Base-by-base conservation (phyloP, 2,329 filamentous ascomycete genomes). In the Ophioceras dolichostomum region DNA sequence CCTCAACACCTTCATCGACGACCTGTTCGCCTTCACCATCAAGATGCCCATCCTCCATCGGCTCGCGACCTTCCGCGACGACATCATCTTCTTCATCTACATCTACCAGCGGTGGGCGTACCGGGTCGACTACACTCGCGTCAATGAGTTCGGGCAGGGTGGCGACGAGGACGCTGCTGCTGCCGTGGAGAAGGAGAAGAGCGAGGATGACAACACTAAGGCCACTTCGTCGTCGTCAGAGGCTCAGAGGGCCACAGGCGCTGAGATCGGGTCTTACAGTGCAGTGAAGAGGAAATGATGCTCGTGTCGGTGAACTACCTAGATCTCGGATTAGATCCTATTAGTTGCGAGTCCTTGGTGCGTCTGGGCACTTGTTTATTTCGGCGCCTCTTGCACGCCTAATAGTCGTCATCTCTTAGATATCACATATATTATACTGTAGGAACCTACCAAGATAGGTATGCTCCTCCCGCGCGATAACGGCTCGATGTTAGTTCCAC, bases 11-110 rank as follows among this genome's bases (percentile, higher is more conserved):
- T 98, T 98, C 58, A 96, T 98, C 57, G 91, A 98, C 60, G 91
- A 98, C 55, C 68, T 98, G 22, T 98, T 98, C 54, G 91, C 91
- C 2, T 98, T 96, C 53, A 98, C 91, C 28, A 95, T 98, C 67
- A 96, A 96, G 66, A 98, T 98, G 91, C 91, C 91, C 1, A 76
- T 88, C 44, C 69, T 98, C 36, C 91, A 98, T 60, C 77, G 91
- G 13, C 68, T 98, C 36, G 87, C 91, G 1, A 96, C 91, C 1
- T 72, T 98, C 45, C 73, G 91, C 42, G 91, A 98, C 56, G 91
- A 98, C 53, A 70, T 98, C 46, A 96, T 98, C 55, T 98, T 98
- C 70, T 98, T 98, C 56, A 71, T 98, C 41, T 98, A 95, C 63
- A 50, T 98, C 4, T 98, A 98, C 62, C 91, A 98, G 64, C 76